These are phyloP conservation scores for Populus deltoides DNA, from an alignment of 345 rosid species.

Conservation along the genomic window DNA sequence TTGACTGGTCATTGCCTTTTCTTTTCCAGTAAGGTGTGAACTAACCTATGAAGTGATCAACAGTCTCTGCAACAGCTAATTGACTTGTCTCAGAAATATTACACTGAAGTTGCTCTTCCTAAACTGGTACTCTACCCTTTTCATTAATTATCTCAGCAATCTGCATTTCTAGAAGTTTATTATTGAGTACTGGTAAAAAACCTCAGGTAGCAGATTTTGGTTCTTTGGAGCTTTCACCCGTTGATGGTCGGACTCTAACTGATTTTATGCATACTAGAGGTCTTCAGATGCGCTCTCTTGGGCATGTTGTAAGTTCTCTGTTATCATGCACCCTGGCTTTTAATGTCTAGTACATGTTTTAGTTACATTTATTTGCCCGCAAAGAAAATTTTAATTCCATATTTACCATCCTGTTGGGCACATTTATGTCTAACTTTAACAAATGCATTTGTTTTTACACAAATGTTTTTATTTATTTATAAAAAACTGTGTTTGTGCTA, in stretches of 20 bases:
- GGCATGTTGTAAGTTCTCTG: slow-evolving; percentile 75
- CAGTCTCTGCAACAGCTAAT: slow-evolving; percentile 86
- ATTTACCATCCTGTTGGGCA: background rate
- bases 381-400: background rate
- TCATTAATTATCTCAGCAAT: slow-evolving; percentile 8
- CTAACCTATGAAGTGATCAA: slow-evolving; percentile 31
- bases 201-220: slow-evolving; percentile 98
- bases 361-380: background rate
- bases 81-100: slow-evolving; percentile 77
- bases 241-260: slow-evolving; percentile 96
- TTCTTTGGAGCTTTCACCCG: slow-evolving; percentile 96
- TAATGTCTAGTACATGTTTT: slow-evolving; percentile 2
- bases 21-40: slow-evolving; percentile 15
- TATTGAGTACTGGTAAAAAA: slow-evolving; percentile 16
- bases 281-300: slow-evolving; percentile 90
- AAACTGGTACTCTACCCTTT: slow-evolving; percentile 56
- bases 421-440: background rate
- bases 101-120: slow-evolving; percentile 87
- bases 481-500: background rate
- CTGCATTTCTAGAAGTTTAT: slow-evolving; percentile 17
- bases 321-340: slow-evolving; percentile 10
- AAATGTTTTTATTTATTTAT: background rate
- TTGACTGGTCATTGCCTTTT: slow-evolving; percentile 11
- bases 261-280: slow-evolving; percentile 99
- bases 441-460: background rate